Base-by-base conservation (phyloP, 2,329 filamentous ascomycete genomes). In the Penicillium olsonii region DNA sequence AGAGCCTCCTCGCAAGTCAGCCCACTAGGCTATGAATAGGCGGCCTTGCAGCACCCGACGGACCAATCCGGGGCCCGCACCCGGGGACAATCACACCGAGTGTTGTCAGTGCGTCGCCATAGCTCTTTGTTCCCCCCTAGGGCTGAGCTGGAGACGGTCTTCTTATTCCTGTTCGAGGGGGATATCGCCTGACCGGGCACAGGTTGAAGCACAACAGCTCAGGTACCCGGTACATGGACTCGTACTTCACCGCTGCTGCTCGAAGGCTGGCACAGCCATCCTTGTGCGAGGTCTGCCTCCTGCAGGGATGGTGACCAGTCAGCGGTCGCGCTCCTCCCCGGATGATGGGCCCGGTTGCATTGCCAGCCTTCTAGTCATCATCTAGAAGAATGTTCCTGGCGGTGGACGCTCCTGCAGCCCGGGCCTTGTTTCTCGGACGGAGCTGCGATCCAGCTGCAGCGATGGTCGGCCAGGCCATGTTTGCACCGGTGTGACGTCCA, bases 311-410 rank as follows among this genome's bases (percentile, higher is more conserved):
- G 8, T 12, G 19, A 20, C 59, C 57, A 60, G 15, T 60, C 42
- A 57, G 11, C 39, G 33, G 10, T 41, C 42, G 12, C 37, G 20
- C 9, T 47, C 5, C 5, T 37, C 48, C 57, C 59, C 61, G 45
- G 54, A 64, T 63, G 55, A 48, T 45, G 58, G 56, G 54, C 48
- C 57, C 50, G 50, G 56, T 53, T 54, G 49, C 42, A 52, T 48
- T 50, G 45, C 20, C 48, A 63, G 53, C 51, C 53, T 66, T 64
- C 60, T 59, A 60, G 54, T 57, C 54, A 63, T 58, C 54, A 55
- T 65, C 62, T 66, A 60, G 63, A 66, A 67, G 58, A 53, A 60
- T 48, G 54, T 59, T 51, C 54, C 58, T 57, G 52, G 59, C 59
- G 59, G 59, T 61, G 57, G 54, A 49, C 54, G 38, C 31, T 31